A percentile compares a stretch with the other conserved stretches of the same genome.
Evolutionary conservation across 2,329 filamentous ascomycete species (phyloP).

Genomic region (Paramyrothecium roridum): DNA sequence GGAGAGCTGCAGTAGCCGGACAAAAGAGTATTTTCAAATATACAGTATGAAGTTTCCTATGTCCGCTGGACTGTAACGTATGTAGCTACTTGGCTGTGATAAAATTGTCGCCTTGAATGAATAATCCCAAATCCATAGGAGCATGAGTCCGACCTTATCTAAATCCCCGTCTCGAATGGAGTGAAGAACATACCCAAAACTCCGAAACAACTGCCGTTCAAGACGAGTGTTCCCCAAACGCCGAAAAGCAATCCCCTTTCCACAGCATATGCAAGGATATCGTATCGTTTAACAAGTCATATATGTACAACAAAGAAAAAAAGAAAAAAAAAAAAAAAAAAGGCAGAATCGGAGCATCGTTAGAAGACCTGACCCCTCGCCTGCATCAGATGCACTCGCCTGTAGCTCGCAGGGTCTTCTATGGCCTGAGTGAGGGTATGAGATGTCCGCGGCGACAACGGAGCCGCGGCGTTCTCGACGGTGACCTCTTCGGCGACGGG

Average conservation of each 20-base stretch:
- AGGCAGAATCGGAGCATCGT: background rate
- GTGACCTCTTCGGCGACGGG: constrained; percentile 28
- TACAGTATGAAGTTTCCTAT: too few species aligned
- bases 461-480: constrained; percentile 11
- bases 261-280: background rate
- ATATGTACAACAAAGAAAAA: constrained; percentile 7
- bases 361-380: constrained; percentile 14
- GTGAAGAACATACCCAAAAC: background rate
- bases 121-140: background rate
- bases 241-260: background rate
- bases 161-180: background rate
- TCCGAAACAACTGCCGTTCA: background rate
- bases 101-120: too few species aligned
- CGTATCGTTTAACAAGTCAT: background rate
- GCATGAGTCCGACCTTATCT: background rate
- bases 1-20: too few species aligned
- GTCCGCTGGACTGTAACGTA: too few species aligned
- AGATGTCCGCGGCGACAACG: background rate
- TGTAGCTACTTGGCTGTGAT: too few species aligned
- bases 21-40: too few species aligned
- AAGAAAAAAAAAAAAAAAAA: constrained; percentile 3
- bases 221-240: background rate
- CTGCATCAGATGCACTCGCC: constrained; percentile 12
- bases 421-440: constrained; percentile 3
- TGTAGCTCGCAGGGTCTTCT: constrained; percentile 16